Percentiles rank a stretch among this genome's conserved stretches.
Conservation (phyloP, 208 protist species). For the Acanthamoeba culbertsoni region DNA sequence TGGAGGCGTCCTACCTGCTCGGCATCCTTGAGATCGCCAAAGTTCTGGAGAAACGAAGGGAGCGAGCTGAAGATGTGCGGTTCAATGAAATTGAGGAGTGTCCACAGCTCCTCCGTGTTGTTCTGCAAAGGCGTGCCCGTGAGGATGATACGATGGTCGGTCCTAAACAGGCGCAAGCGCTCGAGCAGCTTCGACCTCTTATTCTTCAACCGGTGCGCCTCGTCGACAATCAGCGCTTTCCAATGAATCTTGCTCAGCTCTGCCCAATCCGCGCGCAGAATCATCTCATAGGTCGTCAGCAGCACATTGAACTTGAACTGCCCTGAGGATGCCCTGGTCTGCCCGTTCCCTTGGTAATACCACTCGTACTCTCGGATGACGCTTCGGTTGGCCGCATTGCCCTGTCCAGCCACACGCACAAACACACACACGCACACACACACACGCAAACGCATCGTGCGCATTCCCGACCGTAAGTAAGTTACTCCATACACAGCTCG, state of each 20-base stretch:
- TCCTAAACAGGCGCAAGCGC: constrained; percentile 41
- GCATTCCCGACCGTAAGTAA: neutral
- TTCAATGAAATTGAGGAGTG: constrained; percentile 94
- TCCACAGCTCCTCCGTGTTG: constrained; percentile 93
- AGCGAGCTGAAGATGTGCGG: constrained; percentile 76
- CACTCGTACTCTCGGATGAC: constrained; percentile 84
- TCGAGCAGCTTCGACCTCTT: constrained; percentile 51
- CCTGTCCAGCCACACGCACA: neutral
- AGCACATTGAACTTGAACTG: constrained; percentile 89
- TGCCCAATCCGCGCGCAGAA: no score
- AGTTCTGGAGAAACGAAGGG: no score
- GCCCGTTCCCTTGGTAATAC: constrained; percentile 51
- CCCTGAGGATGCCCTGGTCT: neutral
- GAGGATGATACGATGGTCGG: constrained; percentile 66
- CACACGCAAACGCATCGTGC: neutral
- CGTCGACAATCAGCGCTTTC: constrained; percentile 93
- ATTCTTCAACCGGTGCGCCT: constrained; percentile 93
- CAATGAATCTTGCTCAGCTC: no score
- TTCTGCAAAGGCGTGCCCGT: constrained; percentile 92
- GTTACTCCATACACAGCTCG: neutral
- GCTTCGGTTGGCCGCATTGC: constrained; percentile 81
- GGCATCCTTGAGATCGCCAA: no score
- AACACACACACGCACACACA: neutral
- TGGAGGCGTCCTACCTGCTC: no score
- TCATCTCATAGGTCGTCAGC: constrained; percentile 94